Conservation (phyloP, 176 grass and related monocot species). For the Bolboschoenus planiculmis region DNA sequence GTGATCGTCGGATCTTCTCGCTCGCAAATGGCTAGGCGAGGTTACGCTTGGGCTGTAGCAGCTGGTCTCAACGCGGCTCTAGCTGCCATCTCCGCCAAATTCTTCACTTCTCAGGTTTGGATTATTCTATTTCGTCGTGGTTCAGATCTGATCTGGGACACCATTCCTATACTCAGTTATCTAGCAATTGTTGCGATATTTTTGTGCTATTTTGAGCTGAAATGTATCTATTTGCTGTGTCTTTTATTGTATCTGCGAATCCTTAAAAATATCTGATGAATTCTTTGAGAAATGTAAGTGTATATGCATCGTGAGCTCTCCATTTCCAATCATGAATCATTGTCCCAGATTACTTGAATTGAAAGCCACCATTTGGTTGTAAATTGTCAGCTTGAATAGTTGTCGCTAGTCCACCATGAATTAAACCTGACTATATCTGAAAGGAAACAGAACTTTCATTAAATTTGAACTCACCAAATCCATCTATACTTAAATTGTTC, state of each 20-base stretch:
- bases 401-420: not conserved
- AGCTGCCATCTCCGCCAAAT: conserved; percentile 73
- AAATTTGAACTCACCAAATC: not conserved
- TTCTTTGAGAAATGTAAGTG: not conserved
- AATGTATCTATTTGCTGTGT: not conserved
- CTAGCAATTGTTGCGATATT: no score
- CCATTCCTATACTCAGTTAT: not conserved
- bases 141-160: not conserved
- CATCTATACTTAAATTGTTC: not conserved
- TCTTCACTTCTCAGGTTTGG: conserved; percentile 53
- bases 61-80: conserved; percentile 76
- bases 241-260: not conserved
- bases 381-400: not conserved
- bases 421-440: not conserved
- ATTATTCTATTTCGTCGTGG: not conserved
- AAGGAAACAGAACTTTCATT: not conserved
- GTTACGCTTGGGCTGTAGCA: conserved; percentile 61
- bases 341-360: not conserved
- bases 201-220: not conserved
- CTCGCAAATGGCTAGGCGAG: conserved; percentile 23
- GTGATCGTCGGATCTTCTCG: not conserved
- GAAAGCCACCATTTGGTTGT: not conserved
- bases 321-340: not conserved
- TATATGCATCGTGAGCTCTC: not conserved
- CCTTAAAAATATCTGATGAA: not conserved